Percentiles rank a stretch among this genome's conserved stretches.
phyloP scores from a whole-genome alignment of 225 moss, liverwort and hornwort genomes.

The Rhytidiadelphus loreus region DNA sequence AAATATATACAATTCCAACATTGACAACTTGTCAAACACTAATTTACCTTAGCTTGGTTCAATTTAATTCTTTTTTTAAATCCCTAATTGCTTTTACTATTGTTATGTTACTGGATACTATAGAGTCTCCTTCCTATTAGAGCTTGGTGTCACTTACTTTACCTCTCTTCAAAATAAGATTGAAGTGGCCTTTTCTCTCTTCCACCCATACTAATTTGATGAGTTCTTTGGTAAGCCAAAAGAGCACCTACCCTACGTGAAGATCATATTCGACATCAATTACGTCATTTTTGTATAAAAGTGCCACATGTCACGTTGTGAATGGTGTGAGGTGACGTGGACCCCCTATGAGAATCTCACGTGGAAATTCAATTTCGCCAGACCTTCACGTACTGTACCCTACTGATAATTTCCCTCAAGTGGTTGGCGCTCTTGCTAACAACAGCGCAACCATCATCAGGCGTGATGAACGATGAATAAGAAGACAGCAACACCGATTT shows the following conservation, averaged over 20 bases:
- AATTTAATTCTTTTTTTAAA: too few species aligned
- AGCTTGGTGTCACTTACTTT: not conserved
- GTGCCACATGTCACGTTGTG: too few species aligned
- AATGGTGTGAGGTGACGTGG: too few species aligned
- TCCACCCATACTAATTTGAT: not conserved
- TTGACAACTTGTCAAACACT: not conserved
- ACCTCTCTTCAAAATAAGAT: not conserved
- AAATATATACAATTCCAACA: not conserved
- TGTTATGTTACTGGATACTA: not conserved
- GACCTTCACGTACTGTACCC: not conserved
- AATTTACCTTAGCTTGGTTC: not conserved
- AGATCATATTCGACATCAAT: not conserved
- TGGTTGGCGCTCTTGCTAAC: not conserved
- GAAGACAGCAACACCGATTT: not conserved
- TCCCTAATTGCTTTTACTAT: rapidly evolving
- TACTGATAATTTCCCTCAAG: not conserved
- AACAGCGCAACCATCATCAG: not conserved
- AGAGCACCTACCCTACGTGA: too few species aligned
- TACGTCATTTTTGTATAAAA: not conserved
- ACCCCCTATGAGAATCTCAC: too few species aligned
- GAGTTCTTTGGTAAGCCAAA: rapidly evolving
- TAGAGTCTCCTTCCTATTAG: rapidly evolving
- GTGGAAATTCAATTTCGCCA: too few species aligned
- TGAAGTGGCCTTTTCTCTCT: not conserved
- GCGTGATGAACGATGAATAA: not conserved